Evolutionary conservation across 2,329 filamentous ascomycete species (phyloP).

Genomic region (Aspergillus fumigatus): DNA sequence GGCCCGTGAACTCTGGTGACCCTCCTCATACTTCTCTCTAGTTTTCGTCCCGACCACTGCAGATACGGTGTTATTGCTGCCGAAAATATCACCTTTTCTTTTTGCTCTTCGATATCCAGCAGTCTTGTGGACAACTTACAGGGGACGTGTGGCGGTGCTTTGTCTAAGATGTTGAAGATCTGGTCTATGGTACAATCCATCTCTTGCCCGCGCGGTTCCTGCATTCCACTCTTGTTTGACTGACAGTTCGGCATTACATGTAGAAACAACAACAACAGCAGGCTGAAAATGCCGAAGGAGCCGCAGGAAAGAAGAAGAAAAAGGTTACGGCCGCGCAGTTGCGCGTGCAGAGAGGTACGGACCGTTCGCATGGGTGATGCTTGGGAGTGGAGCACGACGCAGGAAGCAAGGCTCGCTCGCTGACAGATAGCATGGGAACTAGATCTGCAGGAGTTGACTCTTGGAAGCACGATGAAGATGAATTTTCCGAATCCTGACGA

Average conservation of each 20-base stretch:
- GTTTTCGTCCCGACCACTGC: background rate
- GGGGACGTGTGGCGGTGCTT: slow-evolving; percentile 13
- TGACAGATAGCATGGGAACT: background rate
- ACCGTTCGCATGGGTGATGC: background rate
- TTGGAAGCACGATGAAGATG: slow-evolving; percentile 54
- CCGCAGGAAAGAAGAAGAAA: slow-evolving; percentile 83
- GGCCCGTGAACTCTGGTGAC: background rate
- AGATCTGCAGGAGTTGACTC: slow-evolving; percentile 47
- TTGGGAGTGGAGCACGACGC: background rate
- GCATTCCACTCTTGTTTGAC: background rate
- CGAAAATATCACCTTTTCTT: background rate
- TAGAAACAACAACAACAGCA: slow-evolving; percentile 82
- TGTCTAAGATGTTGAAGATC: slow-evolving; percentile 86
- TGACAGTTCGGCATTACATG: background rate
- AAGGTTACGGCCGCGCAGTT: slow-evolving; percentile 96
- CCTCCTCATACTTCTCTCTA: background rate
- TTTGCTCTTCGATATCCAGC: background rate
- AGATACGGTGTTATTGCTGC: background rate
- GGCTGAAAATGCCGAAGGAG: slow-evolving; percentile 85
- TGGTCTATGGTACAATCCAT: slow-evolving; percentile 80
- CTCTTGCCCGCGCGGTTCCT: background rate
- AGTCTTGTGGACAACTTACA: background rate
- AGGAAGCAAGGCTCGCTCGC: background rate
- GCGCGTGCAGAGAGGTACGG: slow-evolving; percentile 86
- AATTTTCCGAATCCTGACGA: slow-evolving; percentile 56